Evolutionary conservation across 371 early-diverging fungal species (phyloP).

Genomic region (Caulochytrium protostelioides): DNA sequence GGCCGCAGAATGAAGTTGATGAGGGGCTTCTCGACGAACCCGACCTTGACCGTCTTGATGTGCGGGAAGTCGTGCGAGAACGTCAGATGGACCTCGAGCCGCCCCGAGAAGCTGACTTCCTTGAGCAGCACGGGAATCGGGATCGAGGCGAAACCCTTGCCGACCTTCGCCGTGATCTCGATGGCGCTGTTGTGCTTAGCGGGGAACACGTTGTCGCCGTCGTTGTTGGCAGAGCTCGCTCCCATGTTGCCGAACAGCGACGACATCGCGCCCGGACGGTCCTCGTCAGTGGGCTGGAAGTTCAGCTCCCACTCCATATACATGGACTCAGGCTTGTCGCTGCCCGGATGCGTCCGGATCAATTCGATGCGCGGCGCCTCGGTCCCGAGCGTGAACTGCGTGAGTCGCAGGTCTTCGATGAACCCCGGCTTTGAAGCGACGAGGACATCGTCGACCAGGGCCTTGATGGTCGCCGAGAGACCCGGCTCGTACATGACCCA

Average conservation of each 20-base stretch:
- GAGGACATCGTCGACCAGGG: slow-evolving; percentile 45
- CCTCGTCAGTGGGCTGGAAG: slow-evolving; percentile 70
- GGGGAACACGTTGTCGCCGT: slow-evolving; percentile 5
- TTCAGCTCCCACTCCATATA: slow-evolving; percentile 85
- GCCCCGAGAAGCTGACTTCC: slow-evolving; percentile 71
- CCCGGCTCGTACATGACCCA: slow-evolving; percentile 92
- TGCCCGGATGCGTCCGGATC: slow-evolving; percentile 50
- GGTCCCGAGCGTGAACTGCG: slow-evolving; percentile 90
- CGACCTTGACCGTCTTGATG: slow-evolving; percentile 60
- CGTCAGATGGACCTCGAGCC: slow-evolving; percentile 41
- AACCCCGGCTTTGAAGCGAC: slow-evolving; percentile 64
- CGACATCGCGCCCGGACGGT: slow-evolving; percentile 12
- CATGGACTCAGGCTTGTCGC: slow-evolving; percentile 42
- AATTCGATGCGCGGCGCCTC: slow-evolving; percentile 76
- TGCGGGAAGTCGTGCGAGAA: slow-evolving; percentile 70
- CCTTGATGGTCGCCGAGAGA: slow-evolving; percentile 51
- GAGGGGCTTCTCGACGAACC: slow-evolving; percentile 66
- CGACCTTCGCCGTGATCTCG: slow-evolving; percentile 70
- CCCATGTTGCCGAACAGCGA: neutral
- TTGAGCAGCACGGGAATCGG: slow-evolving; percentile 79
- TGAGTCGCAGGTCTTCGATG: slow-evolving; percentile 65
- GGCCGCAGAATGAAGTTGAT: slow-evolving; percentile 90
- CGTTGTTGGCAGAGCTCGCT: slow-evolving; percentile 1
- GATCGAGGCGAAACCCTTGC: slow-evolving; percentile 66
- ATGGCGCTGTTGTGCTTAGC: slow-evolving; percentile 58